Evolutionary conservation across 768 basidiomycete species (phyloP), one percentile per base, ranked within the genome.

Genomic region (Lactarius sanguifluus): DNA sequence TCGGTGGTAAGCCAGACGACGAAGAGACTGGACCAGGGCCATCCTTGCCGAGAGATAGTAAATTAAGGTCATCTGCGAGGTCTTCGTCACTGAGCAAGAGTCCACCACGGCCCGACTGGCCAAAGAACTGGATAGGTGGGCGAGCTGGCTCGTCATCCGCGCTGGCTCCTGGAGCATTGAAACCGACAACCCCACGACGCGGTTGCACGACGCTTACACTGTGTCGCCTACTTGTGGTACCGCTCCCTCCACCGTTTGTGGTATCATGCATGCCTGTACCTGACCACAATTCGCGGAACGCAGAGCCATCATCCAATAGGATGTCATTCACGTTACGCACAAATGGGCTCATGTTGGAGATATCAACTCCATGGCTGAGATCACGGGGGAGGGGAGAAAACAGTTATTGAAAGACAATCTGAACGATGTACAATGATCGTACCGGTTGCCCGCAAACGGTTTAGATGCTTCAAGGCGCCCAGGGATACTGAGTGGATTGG

Each of bases 161-260:
- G 57, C 85, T 83, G 20, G 70, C 75, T 1, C 81, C 83, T 0
- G 87, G 83, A 1, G 82, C 86, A 68, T 83, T 86, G 76, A 91
- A 91, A 3, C 89, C 90, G 16, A 89, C 84, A 58, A 88, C 79
- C 62, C 84, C 84, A 45, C 88, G 77, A 5, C 88, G 81, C 0
- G 90, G 89, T 73, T 91, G 92, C 15, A 92, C 90, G 71, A 92
- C 85, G 67, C 88, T 90, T 70, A 94, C 91, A 65, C 90, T 92
- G 69, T 94, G 92, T 23, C 92, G 80, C 43, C 92, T 79, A 70
- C 90, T 92, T 8, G 92, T 92, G 5, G 91, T 89, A 2, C 91
- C 92, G 71, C 91, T 93, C 0, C 87, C 88, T 8, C 81, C 80
- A 7, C 85, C 86, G 57, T 83, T 84, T 74, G 89, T 86, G 67